A percentile compares a stretch with the other conserved stretches of the same genome.
Evolutionary conservation across 305 asterid genomes (phyloP).

Genomic region (Solanum hybrid): DNA sequence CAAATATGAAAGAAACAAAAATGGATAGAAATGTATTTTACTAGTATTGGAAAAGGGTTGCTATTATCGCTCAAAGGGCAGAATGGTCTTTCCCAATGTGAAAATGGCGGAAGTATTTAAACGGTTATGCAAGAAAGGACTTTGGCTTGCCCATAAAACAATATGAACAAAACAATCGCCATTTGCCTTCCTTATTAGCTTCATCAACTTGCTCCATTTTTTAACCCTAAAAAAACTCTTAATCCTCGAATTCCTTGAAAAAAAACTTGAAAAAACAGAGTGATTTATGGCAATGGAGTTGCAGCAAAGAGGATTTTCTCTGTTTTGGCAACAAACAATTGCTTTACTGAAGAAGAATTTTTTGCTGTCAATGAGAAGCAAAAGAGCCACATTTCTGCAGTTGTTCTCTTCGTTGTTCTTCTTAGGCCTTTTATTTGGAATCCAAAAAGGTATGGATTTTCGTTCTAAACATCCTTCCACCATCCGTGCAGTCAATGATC

Average conservation of each 20-base stretch:
- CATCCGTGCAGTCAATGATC: background rate
- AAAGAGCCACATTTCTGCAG: slow-evolving; percentile 11
- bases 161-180: background rate
- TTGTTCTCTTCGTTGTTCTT: slow-evolving; percentile 19
- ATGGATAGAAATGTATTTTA: background rate
- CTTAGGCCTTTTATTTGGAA: slow-evolving; percentile 13
- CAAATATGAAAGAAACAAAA: background rate
- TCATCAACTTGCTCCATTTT: background rate
- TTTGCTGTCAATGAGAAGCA: slow-evolving; percentile 5
- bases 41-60: background rate
- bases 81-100: background rate
- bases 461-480: background rate
- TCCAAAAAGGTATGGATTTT: background rate
- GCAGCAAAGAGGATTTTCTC: slow-evolving; percentile 10
- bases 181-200: background rate
- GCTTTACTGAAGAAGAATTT: slow-evolving; percentile 19
- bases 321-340: slow-evolving; percentile 13
- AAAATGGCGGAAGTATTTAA: background rate
- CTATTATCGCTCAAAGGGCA: background rate
- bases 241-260: background rate
- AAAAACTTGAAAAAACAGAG: background rate
- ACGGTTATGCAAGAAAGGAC: background rate
- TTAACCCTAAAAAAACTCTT: background rate
- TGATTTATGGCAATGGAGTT: slow-evolving; percentile 4
- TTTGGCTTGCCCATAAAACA: background rate